Evolutionary conservation across 495 filamentous ascomycete genomes (phyloP).

Genomic region (Lepidopterella palustris): DNA sequence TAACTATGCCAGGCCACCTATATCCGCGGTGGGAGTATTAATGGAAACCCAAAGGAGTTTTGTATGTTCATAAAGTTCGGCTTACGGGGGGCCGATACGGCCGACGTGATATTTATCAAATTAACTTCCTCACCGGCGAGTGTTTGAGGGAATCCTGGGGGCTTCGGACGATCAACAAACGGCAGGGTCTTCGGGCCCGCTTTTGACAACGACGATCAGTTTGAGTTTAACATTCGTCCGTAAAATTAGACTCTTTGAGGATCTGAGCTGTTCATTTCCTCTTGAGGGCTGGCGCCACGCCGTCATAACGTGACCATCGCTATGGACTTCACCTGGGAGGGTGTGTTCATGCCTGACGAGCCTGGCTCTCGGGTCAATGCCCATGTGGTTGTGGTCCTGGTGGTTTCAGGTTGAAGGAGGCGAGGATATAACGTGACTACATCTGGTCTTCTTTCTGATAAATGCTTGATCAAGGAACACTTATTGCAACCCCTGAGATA

Average conservation of each 20-base stretch:
- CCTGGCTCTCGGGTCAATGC: background rate
- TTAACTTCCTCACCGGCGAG: background rate
- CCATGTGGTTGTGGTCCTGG: background rate
- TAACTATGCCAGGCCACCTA: background rate
- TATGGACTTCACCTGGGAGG: background rate
- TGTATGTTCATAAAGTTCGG: no score
- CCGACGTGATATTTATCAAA: background rate
- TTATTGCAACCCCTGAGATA: background rate
- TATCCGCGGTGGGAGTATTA: background rate
- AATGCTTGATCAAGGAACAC: background rate
- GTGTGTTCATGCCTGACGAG: background rate
- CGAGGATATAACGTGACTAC: background rate
- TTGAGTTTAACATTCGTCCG: no score
- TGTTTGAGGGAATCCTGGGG: no score
- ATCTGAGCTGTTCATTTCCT: background rate
- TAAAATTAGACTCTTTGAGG: no score
- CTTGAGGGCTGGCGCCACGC: conserved; percentile 1
- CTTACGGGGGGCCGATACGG: background rate
- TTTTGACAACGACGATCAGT: no score
- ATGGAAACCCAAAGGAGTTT: no score
- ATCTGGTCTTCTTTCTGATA: background rate
- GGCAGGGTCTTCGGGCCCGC: no score
- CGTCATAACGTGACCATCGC: conserved; percentile 1
- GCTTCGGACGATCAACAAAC: no score
- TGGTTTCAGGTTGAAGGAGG: background rate